Percentiles rank a stretch among this genome's conserved stretches.
These are phyloP conservation scores for Phytophthora cajani DNA, from an alignment of 352 stramenopile species.

Conservation along the genomic window DNA sequence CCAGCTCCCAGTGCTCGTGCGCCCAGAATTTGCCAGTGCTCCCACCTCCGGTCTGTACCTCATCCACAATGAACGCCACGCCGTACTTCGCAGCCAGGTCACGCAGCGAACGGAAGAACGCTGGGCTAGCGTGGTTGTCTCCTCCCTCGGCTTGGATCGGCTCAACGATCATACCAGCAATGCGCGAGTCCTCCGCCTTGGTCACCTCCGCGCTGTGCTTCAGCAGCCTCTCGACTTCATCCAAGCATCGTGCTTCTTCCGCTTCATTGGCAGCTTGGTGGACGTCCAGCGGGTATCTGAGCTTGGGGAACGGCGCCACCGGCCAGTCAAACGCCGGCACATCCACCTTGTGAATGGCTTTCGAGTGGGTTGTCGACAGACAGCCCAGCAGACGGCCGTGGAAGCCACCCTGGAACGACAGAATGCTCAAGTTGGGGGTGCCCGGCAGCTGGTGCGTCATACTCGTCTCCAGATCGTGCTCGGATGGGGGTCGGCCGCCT, in stretches of 20 bases:
- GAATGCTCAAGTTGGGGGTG: slow-evolving; percentile 76
- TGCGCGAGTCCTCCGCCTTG: slow-evolving; percentile 37
- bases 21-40: slow-evolving; percentile 89
- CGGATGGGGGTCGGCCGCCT: slow-evolving; percentile 61
- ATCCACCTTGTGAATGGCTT: slow-evolving; percentile 88
- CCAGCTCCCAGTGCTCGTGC: slow-evolving; percentile 80
- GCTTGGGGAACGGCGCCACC: slow-evolving; percentile 74
- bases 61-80: slow-evolving; percentile 86
- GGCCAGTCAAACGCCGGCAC: slow-evolving; percentile 87
- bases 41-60: slow-evolving; percentile 84
- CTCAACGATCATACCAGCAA: slow-evolving; percentile 85
- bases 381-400: slow-evolving; percentile 82
- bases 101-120: slow-evolving; percentile 72
- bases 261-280: slow-evolving; percentile 67
- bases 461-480: slow-evolving; percentile 68
- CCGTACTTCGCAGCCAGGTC: slow-evolving; percentile 60
- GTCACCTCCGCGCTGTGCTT: slow-evolving; percentile 43
- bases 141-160: slow-evolving; percentile 85
- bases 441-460: slow-evolving; percentile 78
- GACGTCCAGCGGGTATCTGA: slow-evolving; percentile 70
- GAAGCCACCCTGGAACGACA: slow-evolving; percentile 87
- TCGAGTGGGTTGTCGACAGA: slow-evolving; percentile 86
- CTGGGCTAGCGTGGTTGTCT: slow-evolving; percentile 78
- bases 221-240: slow-evolving; percentile 67
- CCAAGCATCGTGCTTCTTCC: slow-evolving; percentile 74